phyloP scores from a whole-genome alignment of 225 moss, liverwort and hornwort genomes.

The Straminergon stramineum region DNA sequence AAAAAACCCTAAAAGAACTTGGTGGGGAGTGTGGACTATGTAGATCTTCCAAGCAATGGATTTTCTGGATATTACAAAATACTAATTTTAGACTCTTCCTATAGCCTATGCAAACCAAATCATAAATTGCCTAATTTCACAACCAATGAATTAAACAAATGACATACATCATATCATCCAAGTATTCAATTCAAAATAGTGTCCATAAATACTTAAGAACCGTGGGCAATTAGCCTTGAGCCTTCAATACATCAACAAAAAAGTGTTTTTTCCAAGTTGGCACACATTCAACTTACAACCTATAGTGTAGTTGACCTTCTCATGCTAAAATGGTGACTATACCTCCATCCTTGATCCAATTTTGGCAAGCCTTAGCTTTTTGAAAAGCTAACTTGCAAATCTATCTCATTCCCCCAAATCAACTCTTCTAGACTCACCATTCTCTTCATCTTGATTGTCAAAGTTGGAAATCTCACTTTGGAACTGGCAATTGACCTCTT shows the following conservation, averaged over 20 bases:
- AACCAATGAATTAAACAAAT: neutral
- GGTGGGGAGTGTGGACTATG: fast-evolving
- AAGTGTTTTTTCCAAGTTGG: neutral
- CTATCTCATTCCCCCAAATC: fast-evolving
- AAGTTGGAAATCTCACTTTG: neutral
- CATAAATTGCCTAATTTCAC: too few relatives aligned
- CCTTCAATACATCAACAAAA: neutral
- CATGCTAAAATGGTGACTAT: fast-evolving
- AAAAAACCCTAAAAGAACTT: too few relatives aligned
- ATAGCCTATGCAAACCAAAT: too few relatives aligned
- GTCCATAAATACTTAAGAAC: neutral
- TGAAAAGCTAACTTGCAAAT: neutral
- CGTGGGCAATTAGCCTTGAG: too few relatives aligned
- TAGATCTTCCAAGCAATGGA: too few relatives aligned
- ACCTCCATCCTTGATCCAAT: neutral
- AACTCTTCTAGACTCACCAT: fast-evolving
- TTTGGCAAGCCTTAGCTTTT: neutral
- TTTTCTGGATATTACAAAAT: too few relatives aligned
- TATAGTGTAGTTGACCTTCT: fast-evolving
- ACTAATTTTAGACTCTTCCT: too few relatives aligned
- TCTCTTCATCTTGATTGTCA: neutral
- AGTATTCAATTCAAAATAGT: neutral
- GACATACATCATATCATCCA: neutral
- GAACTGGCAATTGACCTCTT: fast-evolving
- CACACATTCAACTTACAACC: neutral